Evolutionary conservation across 495 filamentous ascomycete genomes (phyloP).

Genomic region (Lophiotrema nucula): DNA sequence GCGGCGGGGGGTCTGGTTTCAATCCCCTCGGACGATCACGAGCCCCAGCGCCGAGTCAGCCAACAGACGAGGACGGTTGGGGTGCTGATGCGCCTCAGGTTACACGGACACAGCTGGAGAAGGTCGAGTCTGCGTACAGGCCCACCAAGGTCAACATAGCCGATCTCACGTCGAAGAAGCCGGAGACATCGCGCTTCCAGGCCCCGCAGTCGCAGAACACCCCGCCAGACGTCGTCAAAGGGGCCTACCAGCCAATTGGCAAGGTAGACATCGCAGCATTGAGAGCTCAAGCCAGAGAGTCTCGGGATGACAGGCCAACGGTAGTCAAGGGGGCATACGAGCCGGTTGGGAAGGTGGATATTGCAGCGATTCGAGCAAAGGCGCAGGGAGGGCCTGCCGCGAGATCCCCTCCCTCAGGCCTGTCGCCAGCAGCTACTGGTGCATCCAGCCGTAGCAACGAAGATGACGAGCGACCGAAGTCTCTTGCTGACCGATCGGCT

Average conservation of each 20-base stretch:
- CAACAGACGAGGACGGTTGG: constrained; percentile 80
- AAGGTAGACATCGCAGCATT: constrained; percentile 95
- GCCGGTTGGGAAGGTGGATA: constrained; percentile 91
- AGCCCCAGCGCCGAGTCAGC: constrained; percentile 45
- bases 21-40: constrained; percentile 61
- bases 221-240: constrained; percentile 67
- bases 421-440: constrained; percentile 46
- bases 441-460: constrained; percentile 38
- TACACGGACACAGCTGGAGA: constrained; percentile 83
- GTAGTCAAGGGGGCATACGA: constrained; percentile 89
- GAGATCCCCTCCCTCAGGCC: constrained; percentile 29
- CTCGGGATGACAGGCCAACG: constrained; percentile 71
- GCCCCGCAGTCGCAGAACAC: constrained; percentile 43
- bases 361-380: constrained; percentile 82
- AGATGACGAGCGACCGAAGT: constrained; percentile 49
- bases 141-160: constrained; percentile 91
- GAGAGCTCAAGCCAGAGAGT: constrained; percentile 70
- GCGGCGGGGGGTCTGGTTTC: constrained; percentile 58
- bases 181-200: constrained; percentile 58
- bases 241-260: constrained; percentile 92
- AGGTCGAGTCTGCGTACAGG: constrained; percentile 86
- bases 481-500: constrained; percentile 65
- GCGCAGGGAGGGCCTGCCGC: constrained; percentile 59
- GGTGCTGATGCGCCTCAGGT: constrained; percentile 90
- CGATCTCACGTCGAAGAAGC: constrained; percentile 67